These are phyloP conservation scores for Eimeria maxima DNA, from an alignment of 169 alveolate species.

Conservation along the genomic window DNA sequence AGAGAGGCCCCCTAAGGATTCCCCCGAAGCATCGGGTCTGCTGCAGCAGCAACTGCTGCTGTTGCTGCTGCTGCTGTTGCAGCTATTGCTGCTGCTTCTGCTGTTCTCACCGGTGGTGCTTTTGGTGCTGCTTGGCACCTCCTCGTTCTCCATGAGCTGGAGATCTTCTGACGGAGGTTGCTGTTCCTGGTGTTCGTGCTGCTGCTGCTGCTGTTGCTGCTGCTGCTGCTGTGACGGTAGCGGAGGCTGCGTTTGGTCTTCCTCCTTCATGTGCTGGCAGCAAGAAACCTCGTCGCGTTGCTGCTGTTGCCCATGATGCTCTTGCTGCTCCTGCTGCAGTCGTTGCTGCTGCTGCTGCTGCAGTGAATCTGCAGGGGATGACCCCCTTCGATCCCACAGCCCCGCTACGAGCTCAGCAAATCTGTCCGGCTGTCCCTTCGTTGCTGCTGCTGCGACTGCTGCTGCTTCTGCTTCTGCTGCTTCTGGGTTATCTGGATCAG, in stretches of 20 bases:
- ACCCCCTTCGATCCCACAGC: background rate
- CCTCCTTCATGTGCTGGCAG: background rate
- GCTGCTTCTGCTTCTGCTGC: constrained; percentile 11
- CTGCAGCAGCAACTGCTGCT: constrained; percentile 5
- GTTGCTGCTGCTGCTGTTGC: constrained; percentile 5
- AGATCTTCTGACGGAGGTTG: too few relatives aligned
- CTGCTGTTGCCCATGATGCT: background rate
- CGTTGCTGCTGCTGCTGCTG: too few relatives aligned
- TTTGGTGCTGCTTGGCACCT: too few relatives aligned
- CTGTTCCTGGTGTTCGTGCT: too few relatives aligned
- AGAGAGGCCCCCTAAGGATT: background rate
- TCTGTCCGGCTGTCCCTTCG: background rate
- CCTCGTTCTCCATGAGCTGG: too few relatives aligned
- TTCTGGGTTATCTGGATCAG: background rate
- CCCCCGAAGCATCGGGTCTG: background rate
- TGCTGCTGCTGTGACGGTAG: background rate
- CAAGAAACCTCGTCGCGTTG: background rate
- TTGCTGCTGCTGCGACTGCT: background rate
- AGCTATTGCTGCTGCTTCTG: background rate
- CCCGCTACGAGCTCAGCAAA: background rate
- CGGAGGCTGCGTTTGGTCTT: background rate
- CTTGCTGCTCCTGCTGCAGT: background rate
- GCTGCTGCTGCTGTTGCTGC: constrained; percentile 18
- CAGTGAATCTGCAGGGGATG: background rate
- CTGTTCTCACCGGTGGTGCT: background rate